These are phyloP conservation scores for Neophaeococcomyces aloes DNA, from an alignment of 2,329 filamentous ascomycete genomes.

Conservation along the genomic window DNA sequence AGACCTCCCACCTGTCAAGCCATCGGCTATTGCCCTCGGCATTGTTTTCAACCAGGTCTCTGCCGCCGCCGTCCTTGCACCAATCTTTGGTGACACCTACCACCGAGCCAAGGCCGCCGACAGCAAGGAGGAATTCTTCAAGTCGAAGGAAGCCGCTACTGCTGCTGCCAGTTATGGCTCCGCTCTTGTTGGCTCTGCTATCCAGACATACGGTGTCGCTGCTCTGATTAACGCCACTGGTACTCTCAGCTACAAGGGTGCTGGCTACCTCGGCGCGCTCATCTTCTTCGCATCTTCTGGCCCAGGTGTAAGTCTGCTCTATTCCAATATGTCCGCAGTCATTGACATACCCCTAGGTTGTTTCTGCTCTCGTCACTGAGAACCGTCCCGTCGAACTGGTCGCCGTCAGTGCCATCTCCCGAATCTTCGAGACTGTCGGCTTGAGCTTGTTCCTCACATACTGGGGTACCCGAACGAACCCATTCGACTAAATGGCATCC, in stretches of 20 bases:
- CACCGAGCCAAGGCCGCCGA: constrained; percentile 82
- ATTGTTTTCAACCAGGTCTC: constrained; percentile 90
- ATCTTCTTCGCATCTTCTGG: constrained; percentile 71
- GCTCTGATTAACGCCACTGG: constrained; percentile 90
- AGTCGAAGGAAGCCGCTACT: constrained; percentile 80
- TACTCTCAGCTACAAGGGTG: constrained; percentile 92
- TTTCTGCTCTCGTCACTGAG: constrained; percentile 78
- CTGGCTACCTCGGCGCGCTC: constrained; percentile 79
- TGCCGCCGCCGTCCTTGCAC: constrained; percentile 76
- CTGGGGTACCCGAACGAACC: constrained; percentile 94
- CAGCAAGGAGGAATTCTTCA: constrained; percentile 92
- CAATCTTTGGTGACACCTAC: constrained; percentile 90
- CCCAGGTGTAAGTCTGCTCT: constrained; percentile 4
- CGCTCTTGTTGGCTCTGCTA: constrained; percentile 73
- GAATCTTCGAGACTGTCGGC: constrained; percentile 85
- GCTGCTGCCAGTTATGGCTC: constrained; percentile 85
- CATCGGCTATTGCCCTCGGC: constrained; percentile 92
- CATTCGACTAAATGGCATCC: constrained; percentile 55
- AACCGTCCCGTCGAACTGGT: constrained; percentile 86
- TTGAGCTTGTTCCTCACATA: constrained; percentile 87
- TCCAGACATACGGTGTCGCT: constrained; percentile 83
- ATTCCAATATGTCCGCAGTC: constrained; percentile 5
- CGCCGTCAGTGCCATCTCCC: constrained; percentile 70
- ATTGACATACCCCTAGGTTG: constrained; percentile 49
- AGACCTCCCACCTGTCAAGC: constrained; percentile 81